phyloP scores from a whole-genome alignment of 2,329 filamentous ascomycete genomes.

The Byssochlamys sp. region DNA sequence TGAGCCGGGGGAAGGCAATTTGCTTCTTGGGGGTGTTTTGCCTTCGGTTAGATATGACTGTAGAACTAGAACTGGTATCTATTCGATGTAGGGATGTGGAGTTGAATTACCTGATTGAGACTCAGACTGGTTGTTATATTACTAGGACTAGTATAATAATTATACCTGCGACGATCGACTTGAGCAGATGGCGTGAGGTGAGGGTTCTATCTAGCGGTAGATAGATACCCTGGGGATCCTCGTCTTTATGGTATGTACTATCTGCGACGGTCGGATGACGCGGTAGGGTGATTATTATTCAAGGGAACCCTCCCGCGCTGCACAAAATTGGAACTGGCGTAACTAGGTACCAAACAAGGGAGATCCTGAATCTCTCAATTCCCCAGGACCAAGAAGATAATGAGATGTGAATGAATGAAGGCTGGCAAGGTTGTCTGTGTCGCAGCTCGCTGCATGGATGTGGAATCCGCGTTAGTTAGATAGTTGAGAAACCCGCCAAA shows the following conservation, averaged over 20 bases:
- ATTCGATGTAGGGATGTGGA: too few relatives aligned
- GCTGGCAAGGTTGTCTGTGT: neutral
- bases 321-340: neutral
- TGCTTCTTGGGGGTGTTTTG: neutral
- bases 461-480: neutral
- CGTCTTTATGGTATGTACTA: neutral
- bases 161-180: neutral
- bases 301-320: neutral
- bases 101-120: too few relatives aligned
- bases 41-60: too few relatives aligned
- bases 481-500: neutral
- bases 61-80: too few relatives aligned
- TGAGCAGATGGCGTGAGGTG: neutral
- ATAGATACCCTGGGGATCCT: neutral
- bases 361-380: neutral
- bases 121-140: too few relatives aligned
- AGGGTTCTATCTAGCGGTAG: neutral
- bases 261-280: neutral
- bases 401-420: neutral
- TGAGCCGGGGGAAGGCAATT: neutral
- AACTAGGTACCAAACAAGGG: neutral
- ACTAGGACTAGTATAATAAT: too few relatives aligned
- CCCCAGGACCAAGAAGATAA: neutral
- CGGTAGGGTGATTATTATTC: neutral
- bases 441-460: neutral